These are phyloP conservation scores for Neopestalotiopsis clavispora DNA, from an alignment of 2,329 filamentous ascomycete genomes.

Conservation along the genomic window DNA sequence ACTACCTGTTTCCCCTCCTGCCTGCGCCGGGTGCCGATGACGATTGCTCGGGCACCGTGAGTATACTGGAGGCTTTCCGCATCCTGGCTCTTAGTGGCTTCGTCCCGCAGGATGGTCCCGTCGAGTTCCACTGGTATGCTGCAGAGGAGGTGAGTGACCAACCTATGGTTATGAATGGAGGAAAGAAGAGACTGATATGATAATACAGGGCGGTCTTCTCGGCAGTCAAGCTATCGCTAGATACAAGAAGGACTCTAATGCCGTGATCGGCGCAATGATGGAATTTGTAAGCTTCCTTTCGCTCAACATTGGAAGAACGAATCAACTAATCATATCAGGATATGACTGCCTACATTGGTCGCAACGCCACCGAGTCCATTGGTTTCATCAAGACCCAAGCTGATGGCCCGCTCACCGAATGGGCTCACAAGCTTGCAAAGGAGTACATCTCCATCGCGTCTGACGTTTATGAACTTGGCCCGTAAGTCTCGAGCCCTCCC, in stretches of 20 bases:
- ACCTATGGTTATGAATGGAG: no score
- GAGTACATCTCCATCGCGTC: conserved; percentile 43
- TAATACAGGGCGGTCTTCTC: conserved; percentile 37
- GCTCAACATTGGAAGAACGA: no score
- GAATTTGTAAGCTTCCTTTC: conserved; percentile 45
- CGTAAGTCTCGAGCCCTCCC: conserved; percentile 24
- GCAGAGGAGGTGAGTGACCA: conserved; percentile 15
- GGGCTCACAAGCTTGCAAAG: conserved; percentile 38
- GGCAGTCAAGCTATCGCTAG: conserved; percentile 74
- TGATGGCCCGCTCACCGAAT: conserved; percentile 41
- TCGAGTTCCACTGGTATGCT: conserved; percentile 66
- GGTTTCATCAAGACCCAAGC: conserved; percentile 44
- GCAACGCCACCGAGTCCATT: conserved; percentile 44
- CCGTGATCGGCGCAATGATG: conserved; percentile 74
- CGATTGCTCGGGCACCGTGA: conserved; percentile 74
- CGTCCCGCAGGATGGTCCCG: conserved; percentile 42
- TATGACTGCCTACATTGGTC: conserved; percentile 44
- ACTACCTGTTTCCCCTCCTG: conserved; percentile 71
- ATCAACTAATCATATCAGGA: conserved; percentile 29
- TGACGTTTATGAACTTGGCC: conserved; percentile 36
- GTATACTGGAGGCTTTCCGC: conserved; percentile 73
- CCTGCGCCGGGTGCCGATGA: conserved; percentile 76
- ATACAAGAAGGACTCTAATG: conserved; percentile 65
- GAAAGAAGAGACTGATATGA: no score
- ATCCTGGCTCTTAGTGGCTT: conserved; percentile 58